Base-by-base conservation (phyloP, 208 protist genomes). In the Herpetomonas samuelpessoai region DNA sequence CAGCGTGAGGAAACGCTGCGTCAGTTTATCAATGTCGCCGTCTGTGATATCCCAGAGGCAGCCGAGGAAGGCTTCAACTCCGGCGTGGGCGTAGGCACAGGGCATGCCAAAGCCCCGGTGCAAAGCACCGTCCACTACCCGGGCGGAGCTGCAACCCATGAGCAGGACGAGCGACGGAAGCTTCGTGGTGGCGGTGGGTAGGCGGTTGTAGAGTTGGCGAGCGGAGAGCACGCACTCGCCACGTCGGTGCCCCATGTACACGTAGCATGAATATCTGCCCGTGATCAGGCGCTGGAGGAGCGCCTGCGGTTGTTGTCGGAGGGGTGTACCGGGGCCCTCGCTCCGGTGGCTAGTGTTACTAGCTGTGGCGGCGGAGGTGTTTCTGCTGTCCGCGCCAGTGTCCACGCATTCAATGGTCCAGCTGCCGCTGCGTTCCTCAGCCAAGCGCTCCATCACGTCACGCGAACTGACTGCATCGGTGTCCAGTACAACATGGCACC, bases 131-230 rank as follows among this genome's bases (percentile, higher is more conserved):
- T 66, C 65, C 0, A 69, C 39, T 57, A 88, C 66, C 22, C 70
- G 68, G 0, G 88, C 88, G 22, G 81, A 86, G 65, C 84, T 83
- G 75, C 88, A 95, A n/a, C 88, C 83, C 83, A 95, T 91, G 21
- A 94, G 71, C 44, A 88, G 58, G 21, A 86, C 71, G 7, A 71
- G 54, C 21, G 63, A 30, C 19, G 65, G 31, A 41, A 26, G 31
- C 4, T 9, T 56, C 31, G 12, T n/a, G n/a, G 41, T 0, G n/a
- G 9, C 6, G 29, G 10, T 22, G 38, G 83, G 74, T 10, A 86
- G 46, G 35, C 78, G 74, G 31, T 86, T 78, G 64, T 81, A 83
- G 35, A 93, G 61, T 10, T 64, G 41, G 25, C 12, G 51, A 16
- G 76, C 65, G 18, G 76, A 28, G 2, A 88, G 19, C 47, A 85